phyloP scores from a whole-genome alignment of 164 flowering plant genomes.

The Magnolia sinica region DNA sequence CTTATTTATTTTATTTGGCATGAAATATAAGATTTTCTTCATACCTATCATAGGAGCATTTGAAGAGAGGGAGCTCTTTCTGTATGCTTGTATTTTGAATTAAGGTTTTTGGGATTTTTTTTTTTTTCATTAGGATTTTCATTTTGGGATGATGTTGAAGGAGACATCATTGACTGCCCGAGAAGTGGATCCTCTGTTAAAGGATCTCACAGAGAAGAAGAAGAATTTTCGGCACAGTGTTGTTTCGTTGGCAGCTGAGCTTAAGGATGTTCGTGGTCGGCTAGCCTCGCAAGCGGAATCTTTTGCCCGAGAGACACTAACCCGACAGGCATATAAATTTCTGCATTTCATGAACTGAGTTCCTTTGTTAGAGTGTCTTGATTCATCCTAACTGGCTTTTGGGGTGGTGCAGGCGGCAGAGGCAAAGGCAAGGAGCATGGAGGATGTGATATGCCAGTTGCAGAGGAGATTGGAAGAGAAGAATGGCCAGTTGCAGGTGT shows the following conservation, averaged over 20 bases:
- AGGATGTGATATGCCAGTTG: constrained; percentile 55
- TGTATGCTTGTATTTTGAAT: not conserved
- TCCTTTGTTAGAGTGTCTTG: not conserved
- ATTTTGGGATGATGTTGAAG: constrained; percentile 7
- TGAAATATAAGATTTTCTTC: not conserved
- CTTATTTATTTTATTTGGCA: not conserved
- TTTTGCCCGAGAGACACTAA: constrained; percentile 55
- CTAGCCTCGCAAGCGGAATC: constrained; percentile 60
- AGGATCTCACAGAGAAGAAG: constrained; percentile 81
- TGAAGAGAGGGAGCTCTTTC: not conserved
- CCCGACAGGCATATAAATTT: constrained; percentile 54
- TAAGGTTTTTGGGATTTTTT: no score
- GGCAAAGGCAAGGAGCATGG: constrained; percentile 53
- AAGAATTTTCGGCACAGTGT: constrained; percentile 67
- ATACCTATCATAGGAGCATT: no score
- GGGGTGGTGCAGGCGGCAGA: constrained; percentile 13
- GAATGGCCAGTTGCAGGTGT: constrained; percentile 48
- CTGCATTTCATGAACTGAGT: not conserved
- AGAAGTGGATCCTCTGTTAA: constrained; percentile 70
- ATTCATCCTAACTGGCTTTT: not conserved
- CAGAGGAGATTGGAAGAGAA: constrained; percentile 70
- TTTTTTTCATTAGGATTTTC: not conserved
- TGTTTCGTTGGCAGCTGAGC: constrained; percentile 76
- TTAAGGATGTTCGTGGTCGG: constrained; percentile 75
- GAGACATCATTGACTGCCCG: constrained; percentile 14